Percentiles rank a stretch among this genome's conserved stretches.
Evolutionary conservation across 1,139 yeast species (phyloP).

Genomic region (Geotrichum reessii): DNA sequence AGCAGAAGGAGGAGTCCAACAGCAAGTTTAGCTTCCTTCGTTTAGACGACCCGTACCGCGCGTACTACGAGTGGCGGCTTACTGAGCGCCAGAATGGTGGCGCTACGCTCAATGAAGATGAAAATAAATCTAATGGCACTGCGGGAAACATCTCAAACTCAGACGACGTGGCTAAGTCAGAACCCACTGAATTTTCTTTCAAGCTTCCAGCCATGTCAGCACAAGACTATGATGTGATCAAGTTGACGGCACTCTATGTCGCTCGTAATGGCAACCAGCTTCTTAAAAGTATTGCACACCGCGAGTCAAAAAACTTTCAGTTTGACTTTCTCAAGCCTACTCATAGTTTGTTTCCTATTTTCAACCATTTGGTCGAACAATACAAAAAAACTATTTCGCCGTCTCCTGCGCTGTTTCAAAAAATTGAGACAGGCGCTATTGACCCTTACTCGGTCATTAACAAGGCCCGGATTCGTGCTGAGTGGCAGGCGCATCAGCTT

Average conservation of each 20-base stretch:
- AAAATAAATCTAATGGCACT: background rate
- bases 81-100: slow-evolving; percentile 30
- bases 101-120: slow-evolving; percentile 18
- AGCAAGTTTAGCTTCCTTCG: slow-evolving; percentile 60
- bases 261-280: slow-evolving; percentile 51
- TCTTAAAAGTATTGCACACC: slow-evolving; percentile 39
- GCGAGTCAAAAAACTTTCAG: slow-evolving; percentile 45
- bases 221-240: slow-evolving; percentile 62
- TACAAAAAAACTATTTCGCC: slow-evolving; percentile 44
- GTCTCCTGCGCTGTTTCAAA: slow-evolving; percentile 21
- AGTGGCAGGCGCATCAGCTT: slow-evolving; percentile 43
- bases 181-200: slow-evolving; percentile 44
- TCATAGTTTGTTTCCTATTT: slow-evolving; percentile 61
- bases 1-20: slow-evolving; percentile 42
- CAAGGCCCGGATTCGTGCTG: slow-evolving; percentile 55
- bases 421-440: slow-evolving; percentile 25
- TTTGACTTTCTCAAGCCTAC: slow-evolving; percentile 59
- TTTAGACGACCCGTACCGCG: slow-evolving; percentile 49
- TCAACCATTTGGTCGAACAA: slow-evolving; percentile 48
- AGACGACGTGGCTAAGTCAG: slow-evolving; percentile 34
- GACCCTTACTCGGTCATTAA: slow-evolving; percentile 41
- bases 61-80: slow-evolving; percentile 48
- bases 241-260: slow-evolving; percentile 64
- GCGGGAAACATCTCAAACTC: slow-evolving; percentile 14
- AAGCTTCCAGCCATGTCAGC: slow-evolving; percentile 53